phyloP scores from a whole-genome alignment of 768 basidiomycete genomes.

The Boletus vermiculosoides region DNA sequence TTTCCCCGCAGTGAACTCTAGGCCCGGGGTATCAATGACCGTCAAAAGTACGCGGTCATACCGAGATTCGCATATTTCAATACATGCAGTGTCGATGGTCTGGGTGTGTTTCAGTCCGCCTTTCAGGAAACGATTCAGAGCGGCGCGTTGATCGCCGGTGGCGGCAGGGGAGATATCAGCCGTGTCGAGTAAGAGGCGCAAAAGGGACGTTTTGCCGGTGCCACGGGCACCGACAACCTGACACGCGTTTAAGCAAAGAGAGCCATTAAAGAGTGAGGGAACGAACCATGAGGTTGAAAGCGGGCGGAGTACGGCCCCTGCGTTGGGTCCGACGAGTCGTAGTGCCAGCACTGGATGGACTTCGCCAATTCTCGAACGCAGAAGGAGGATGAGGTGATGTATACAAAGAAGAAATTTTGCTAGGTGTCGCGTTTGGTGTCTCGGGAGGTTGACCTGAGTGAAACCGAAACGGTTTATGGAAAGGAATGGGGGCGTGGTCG shows the following conservation, averaged over 20 bases:
- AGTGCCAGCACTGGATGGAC: slow-evolving; percentile 34
- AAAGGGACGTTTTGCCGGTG: slow-evolving; percentile 82
- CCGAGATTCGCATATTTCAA: slow-evolving; percentile 83
- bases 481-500: slow-evolving; percentile 59
- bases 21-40: slow-evolving; percentile 83
- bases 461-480: slow-evolving; percentile 78
- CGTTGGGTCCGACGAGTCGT: slow-evolving; percentile 58
- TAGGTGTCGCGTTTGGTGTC: slow-evolving; percentile 33
- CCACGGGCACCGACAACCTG: slow-evolving; percentile 80
- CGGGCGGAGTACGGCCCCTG: slow-evolving; percentile 63
- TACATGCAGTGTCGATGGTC: slow-evolving; percentile 61
- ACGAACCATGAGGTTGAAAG: slow-evolving; percentile 84
- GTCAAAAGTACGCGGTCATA: slow-evolving; percentile 77
- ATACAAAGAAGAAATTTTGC: slow-evolving; percentile 68
- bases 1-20: slow-evolving; percentile 70
- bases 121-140: slow-evolving; percentile 63
- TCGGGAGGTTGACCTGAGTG: slow-evolving; percentile 39
- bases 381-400: slow-evolving; percentile 58
- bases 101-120: slow-evolving; percentile 60
- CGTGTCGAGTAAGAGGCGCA: slow-evolving; percentile 79
- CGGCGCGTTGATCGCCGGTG: slow-evolving; percentile 68
- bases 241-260: slow-evolving; percentile 3
- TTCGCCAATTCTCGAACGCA: slow-evolving; percentile 59
- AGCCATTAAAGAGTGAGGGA: background rate
- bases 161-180: slow-evolving; percentile 78